phyloP scores from a whole-genome alignment of 208 protist species.

The Trypanosoma theileri region DNA sequence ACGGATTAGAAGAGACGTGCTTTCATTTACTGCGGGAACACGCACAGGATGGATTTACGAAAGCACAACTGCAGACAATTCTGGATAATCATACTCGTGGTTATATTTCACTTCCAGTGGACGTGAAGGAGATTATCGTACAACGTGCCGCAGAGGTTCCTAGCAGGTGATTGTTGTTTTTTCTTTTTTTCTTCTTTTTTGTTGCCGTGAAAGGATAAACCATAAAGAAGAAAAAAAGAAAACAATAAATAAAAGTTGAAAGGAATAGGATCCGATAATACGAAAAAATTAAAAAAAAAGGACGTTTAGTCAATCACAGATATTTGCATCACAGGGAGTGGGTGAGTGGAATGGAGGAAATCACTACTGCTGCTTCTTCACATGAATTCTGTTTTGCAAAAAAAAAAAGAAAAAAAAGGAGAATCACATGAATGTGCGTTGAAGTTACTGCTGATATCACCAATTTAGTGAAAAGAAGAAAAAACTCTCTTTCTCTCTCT shows the following conservation, averaged over 20 bases:
- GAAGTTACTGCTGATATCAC: background rate
- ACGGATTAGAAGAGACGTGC: constrained; percentile 27
- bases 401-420: no score
- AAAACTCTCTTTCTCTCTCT: background rate
- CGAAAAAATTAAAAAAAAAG: no score
- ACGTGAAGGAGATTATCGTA: constrained; percentile 17
- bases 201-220: background rate
- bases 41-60: constrained; percentile 40
- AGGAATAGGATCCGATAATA: no score
- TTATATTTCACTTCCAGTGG: constrained; percentile 12
- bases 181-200: constrained; percentile 10
- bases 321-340: no score
- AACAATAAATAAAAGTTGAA: no score
- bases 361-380: no score
- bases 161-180: constrained; percentile 13
- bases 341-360: no score
- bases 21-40: constrained; percentile 30
- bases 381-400: no score
- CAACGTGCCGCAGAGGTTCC: constrained; percentile 21
- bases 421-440: no score
- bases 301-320: no score
- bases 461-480: background rate
- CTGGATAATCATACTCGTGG: constrained; percentile 5
- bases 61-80: constrained; percentile 34
- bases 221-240: background rate